Conservation (phyloP, 2,329 filamentous ascomycete genomes). For the Dactylellina sp. region DNA sequence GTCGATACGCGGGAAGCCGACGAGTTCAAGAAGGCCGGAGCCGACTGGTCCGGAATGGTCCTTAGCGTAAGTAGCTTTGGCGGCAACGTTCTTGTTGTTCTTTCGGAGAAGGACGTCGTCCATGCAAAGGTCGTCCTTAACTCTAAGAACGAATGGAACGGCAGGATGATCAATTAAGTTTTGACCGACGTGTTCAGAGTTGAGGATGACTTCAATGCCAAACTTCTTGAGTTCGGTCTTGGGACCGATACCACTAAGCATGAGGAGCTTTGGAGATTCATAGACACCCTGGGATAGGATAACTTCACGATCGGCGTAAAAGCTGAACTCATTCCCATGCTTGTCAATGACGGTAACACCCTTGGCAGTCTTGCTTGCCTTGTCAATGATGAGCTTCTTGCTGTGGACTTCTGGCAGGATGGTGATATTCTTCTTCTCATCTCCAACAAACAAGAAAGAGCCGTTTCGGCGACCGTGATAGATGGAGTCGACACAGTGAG, state of each 20-base stretch:
- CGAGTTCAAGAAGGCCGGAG: conserved; percentile 67
- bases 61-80: conserved; percentile 63
- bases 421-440: conserved; percentile 70
- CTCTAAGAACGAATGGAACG: conserved; percentile 64
- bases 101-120: conserved; percentile 63
- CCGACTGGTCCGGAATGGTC: conserved; percentile 64
- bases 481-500: conserved; percentile 69
- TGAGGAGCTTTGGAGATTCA: conserved; percentile 69
- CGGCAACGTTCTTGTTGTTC: conserved; percentile 62
- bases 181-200: conserved; percentile 64
- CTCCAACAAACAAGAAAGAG: conserved; percentile 67
- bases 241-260: conserved; percentile 68
- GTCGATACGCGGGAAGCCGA: conserved; percentile 72
- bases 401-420: conserved; percentile 67
- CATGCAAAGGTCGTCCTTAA: conserved; percentile 64
- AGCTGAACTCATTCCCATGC: conserved; percentile 64
- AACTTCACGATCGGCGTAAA: conserved; percentile 68
- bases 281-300: conserved; percentile 69
- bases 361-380: conserved; percentile 63
- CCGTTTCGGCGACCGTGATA: conserved; percentile 70
- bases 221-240: conserved; percentile 63
- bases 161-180: conserved; percentile 65
- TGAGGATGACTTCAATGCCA: conserved; percentile 62
- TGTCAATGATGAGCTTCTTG: conserved; percentile 70
- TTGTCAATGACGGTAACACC: conserved; percentile 67